phyloP scores from a whole-genome alignment of 495 filamentous ascomycete genomes.

The Xylaria bambusicola region DNA sequence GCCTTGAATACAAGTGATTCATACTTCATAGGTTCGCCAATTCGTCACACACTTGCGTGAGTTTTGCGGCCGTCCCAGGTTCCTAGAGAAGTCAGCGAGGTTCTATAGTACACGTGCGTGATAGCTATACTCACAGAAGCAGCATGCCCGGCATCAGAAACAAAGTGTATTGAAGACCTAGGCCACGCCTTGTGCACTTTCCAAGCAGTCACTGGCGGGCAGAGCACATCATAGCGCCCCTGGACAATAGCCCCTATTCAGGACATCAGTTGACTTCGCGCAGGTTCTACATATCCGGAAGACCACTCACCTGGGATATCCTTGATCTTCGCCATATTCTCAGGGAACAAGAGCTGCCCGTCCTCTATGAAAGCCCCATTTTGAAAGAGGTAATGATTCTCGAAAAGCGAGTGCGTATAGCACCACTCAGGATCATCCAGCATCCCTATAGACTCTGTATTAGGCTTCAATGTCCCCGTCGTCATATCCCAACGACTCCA shows the following conservation, averaged over 20 bases:
- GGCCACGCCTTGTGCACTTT: constrained; percentile 42
- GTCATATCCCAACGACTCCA: constrained; percentile 44
- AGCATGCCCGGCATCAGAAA: constrained; percentile 40
- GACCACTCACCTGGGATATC: constrained; percentile 44
- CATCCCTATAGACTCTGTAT: constrained; percentile 23
- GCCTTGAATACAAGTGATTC: background rate
- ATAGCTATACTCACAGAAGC: constrained; percentile 12
- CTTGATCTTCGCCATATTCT: constrained; percentile 40
- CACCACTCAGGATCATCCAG: constrained; percentile 40
- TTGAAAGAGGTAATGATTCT: constrained; percentile 45
- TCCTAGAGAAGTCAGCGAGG: constrained; percentile 5
- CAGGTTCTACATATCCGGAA: background rate
- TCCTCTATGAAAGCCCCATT: constrained; percentile 38
- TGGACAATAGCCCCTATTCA: constrained; percentile 37
- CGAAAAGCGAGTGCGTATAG: constrained; percentile 41
- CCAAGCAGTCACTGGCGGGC: constrained; percentile 44
- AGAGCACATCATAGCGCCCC: constrained; percentile 48
- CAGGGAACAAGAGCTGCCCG: constrained; percentile 36
- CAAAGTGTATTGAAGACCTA: constrained; percentile 38
- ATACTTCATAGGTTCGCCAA: constrained; percentile 8
- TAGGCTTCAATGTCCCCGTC: constrained; percentile 32
- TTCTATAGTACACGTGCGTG: background rate
- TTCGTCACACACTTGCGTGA: constrained; percentile 6
- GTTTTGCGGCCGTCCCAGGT: constrained; percentile 7
- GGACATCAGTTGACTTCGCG: background rate